Conservation (phyloP, 2,329 filamentous ascomycete genomes). For the Cladorrhinum sp. region DNA sequence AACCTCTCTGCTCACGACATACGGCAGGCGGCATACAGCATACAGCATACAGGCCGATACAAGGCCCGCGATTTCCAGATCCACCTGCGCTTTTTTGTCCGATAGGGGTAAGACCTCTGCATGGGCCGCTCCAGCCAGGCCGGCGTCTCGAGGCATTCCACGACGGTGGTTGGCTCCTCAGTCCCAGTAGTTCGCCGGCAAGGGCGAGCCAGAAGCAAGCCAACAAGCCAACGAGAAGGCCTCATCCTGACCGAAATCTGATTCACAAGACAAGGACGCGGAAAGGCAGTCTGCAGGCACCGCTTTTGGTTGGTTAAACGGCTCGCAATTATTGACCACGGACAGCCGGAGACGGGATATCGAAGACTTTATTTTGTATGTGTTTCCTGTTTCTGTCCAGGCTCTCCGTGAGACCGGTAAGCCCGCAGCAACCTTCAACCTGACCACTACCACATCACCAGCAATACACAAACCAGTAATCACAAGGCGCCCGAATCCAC, state of each 20-base stretch:
- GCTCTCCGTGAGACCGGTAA: background rate
- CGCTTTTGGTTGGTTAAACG: too few species aligned
- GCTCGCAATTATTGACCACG: too few species aligned
- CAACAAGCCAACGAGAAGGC: slow-evolving; percentile 21
- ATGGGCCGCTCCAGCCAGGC: slow-evolving; percentile 23
- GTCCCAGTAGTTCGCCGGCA: slow-evolving; percentile 21
- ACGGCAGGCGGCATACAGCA: background rate
- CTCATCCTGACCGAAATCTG: slow-evolving; percentile 18
- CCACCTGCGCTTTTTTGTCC: slow-evolving; percentile 19
- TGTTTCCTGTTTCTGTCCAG: background rate
- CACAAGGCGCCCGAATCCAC: background rate
- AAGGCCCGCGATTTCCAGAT: slow-evolving; percentile 9
- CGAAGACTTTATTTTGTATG: background rate
- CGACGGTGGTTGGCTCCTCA: slow-evolving; percentile 24
- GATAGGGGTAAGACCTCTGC: slow-evolving; percentile 18
- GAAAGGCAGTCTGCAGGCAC: too few species aligned
- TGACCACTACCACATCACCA: too few species aligned
- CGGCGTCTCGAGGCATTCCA: slow-evolving; percentile 10
- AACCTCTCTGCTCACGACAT: background rate
- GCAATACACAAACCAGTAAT: too few species aligned
- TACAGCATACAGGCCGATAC: slow-evolving; percentile 18
- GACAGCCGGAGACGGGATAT: too few species aligned
- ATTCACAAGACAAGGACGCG: too few species aligned
- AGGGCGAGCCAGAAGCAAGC: slow-evolving; percentile 20
- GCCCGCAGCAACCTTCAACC: background rate